Base-by-base conservation (phyloP, 805 yeast genomes). In the Myxozyma neglecta region DNA sequence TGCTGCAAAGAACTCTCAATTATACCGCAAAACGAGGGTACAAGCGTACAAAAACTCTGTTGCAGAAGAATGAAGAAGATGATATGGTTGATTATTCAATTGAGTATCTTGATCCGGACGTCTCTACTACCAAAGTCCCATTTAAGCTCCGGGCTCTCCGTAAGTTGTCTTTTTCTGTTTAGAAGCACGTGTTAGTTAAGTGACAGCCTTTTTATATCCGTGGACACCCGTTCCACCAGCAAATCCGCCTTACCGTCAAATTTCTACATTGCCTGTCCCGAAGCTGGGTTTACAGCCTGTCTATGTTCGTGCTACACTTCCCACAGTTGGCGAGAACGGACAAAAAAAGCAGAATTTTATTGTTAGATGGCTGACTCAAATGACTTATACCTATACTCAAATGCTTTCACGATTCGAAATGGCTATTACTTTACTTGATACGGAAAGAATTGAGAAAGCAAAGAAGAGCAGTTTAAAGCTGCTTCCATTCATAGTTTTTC, bases 211-310 rank as follows among this genome's bases (percentile, higher is more conserved):
- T 47, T 14, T 56, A 11, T 49, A 56, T 44, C 56, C 56, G 14
- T 49, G 60, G 60, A 56, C 60, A 37, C 56, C 60, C 7, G n/a
- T 39, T 16, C 60, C 60, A 10, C 60, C 60, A n/a, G 24, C 29
- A 1, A 16, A 9, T n/a, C 56, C 56, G 20, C 56, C 53, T 6
- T 56, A 56, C 46, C 46, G 60, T 39, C 44, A 36, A 35, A 50
- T 56, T 11, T 13, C 53, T 6, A 14, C 48, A 3, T 6, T 53
- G 9, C 57, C 57, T 4, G 24, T 18, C 13, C 36, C 16, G 10
- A 35, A 39, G 10, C 39, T 9, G 18, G 53, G 20, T 8, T 14
- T 50, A 8, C 18, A 14, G 9, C 47, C 55, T 11, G 6, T 16
- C 11, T 52, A 52, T 34, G 29, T 44, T 6, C 47, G 55, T 44